Base-by-base conservation (phyloP, 768 basidiomycete genomes). In the Suillus subaureus region DNA sequence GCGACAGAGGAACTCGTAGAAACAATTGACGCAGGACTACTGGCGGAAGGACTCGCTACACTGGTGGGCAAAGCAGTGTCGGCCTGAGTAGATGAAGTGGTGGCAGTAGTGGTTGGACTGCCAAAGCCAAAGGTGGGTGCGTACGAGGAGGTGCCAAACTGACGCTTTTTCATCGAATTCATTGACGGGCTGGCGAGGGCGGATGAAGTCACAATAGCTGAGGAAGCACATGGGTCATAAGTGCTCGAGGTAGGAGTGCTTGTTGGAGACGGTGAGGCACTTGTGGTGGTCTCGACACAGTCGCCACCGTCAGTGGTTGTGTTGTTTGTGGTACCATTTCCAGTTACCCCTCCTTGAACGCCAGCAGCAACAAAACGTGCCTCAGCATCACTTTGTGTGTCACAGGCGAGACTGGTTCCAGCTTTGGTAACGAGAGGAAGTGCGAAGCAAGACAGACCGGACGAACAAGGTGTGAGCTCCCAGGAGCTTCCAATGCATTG, bases 351-450 rank as follows among this genome's bases (percentile, higher is more conserved):
- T 60, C 83, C 83, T 7, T 73, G 64, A 23, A 81, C 85, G 39
- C 84, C 84, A 37, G 82, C 79, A 35, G 70, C 74, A 18, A 70
- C 61, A 64, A 87, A 81, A 7, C 81, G 78, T 6, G 74, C 70
- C 11, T 70, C 51, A 31, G 82, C 82, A 72, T 87, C 86, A 33
- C 79, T 78, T 43, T 71, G 37, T 2, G 84, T 85, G 35, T 80
- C 80, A 74, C 86, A 88, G 21, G 83, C 76, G 61, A 87, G 77
- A 35, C 81, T 83, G 21, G 81, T 82, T 57, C 82, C 82, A 4
- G 70, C 68, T 51, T 67, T 69, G 67, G 81, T 81, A 13, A 81
- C 79, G 37, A 83, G 76, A 1, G 82, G 82, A 28, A 83, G 77
- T 3, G 80, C 83, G 33, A 74, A 71, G 71, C 83, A 84, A 2